Evolutionary conservation across 805 yeast species (phyloP).

Genomic region (Huiozyma naganishii): DNA sequence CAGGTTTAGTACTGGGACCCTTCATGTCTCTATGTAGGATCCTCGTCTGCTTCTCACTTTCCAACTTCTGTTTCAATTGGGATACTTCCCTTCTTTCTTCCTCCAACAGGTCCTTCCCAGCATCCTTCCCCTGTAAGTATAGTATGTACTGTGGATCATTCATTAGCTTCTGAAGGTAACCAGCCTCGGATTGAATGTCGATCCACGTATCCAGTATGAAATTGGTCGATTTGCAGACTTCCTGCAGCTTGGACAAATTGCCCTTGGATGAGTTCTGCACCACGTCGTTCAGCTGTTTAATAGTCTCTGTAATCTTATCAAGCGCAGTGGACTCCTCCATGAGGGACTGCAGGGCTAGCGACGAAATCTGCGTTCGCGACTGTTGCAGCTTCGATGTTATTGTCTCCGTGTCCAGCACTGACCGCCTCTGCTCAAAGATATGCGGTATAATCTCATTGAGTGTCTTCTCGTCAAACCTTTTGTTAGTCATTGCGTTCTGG

Average conservation of each 20-base stretch:
- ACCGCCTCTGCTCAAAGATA: conserved; percentile 25
- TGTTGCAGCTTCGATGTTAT: conserved; percentile 3
- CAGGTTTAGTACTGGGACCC: neutral
- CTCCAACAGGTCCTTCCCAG: conserved; percentile 15
- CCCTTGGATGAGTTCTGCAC: conserved; percentile 13
- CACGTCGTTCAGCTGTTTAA: conserved; percentile 16
- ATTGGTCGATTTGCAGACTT: conserved; percentile 38
- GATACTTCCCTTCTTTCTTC: conserved; percentile 13
- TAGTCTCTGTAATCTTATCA: conserved; percentile 22
- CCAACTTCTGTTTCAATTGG: conserved; percentile 10
- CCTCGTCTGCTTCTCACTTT: conserved; percentile 4
- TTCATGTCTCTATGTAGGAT: neutral
- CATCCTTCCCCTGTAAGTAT: conserved; percentile 18
- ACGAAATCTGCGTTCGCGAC: conserved; percentile 1
- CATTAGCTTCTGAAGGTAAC: conserved; percentile 40
- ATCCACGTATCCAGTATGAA: conserved; percentile 49
- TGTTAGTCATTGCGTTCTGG: conserved; percentile 2
- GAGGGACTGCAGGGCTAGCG: conserved; percentile 22
- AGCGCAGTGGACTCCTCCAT: conserved; percentile 22
- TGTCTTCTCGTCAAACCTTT: conserved; percentile 12
- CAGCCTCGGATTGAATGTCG: conserved; percentile 50
- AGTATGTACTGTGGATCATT: conserved; percentile 33
- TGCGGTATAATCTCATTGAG: conserved; percentile 24
- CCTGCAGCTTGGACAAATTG: conserved; percentile 27
- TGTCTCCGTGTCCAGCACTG: conserved; percentile 11